Evolutionary conservation across 495 filamentous ascomycete genomes (phyloP), one percentile per base, ranked within the genome.

Genomic region (Elaphomyces granulatus): DNA sequence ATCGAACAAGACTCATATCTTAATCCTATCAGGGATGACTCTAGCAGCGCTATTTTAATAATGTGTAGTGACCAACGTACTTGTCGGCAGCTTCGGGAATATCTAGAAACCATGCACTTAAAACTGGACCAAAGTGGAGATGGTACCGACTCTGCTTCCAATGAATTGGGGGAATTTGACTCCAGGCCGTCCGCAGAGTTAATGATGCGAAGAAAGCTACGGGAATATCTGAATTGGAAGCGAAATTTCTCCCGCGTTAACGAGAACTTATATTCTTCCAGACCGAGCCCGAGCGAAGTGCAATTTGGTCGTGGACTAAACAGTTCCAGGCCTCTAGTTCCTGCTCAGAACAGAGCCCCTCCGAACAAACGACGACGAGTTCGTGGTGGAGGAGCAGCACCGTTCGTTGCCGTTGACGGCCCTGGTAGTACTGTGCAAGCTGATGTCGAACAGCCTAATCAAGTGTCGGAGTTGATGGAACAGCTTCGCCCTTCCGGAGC

Each of bases 221-320:
- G 92, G 35, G 78, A 82, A 40, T 98, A 98, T 51, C 71, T 98
- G 14, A 73, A 78, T 38, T 98, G 90, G 90, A 94, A 94, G 63
- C 71, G 71, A 38, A 79, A 87, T 36, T 87, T 96, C 45, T 77
- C 85, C 6, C 83, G 83, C 47, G 81, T 94, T 39, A 83, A 88
- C 53, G 87, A 81, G 47, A 79, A 83, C 14, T 64, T 92, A 37
- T 74, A 71, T 50, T 75, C 78, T 14, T 48, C 50, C 18, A 53
- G 47, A 38, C 49, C 45, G 20, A 40, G 44, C 16, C 46, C 44
- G 36, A 57, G 40, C 32, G 41, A 43, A 4, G 14, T 28, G n/a
- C n/a, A 33, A 17, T 28, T 12, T 6, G 37, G 17, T 17, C 54
- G 68, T 58, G 44, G 56, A 47, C 43, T 45, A 12, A 47, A 55